These are phyloP conservation scores for Cymbopogon citratus DNA, from an alignment of 176 grass and related monocot genomes.

Conservation along the genomic window DNA sequence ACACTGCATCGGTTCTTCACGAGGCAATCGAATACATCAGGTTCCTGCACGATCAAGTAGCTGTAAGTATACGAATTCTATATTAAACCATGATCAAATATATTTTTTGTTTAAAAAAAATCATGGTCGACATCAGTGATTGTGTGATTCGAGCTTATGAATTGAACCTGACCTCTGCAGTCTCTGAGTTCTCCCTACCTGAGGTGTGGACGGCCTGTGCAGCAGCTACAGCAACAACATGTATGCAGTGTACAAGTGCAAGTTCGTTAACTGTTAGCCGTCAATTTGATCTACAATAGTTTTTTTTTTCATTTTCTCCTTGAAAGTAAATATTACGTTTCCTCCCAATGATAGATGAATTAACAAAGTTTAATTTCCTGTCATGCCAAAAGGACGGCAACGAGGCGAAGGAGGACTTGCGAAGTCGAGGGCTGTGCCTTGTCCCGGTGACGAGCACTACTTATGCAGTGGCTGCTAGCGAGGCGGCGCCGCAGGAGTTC, in stretches of 20 bases:
- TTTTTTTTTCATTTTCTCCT: not conserved
- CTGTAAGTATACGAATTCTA: conserved; percentile 42
- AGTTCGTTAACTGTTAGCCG: not conserved
- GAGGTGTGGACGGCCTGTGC: conserved; percentile 41
- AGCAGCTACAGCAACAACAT: conserved; percentile 46
- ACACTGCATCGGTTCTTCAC: conserved; percentile 97
- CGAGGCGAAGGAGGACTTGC: conserved; percentile 45
- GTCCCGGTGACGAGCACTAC: conserved; percentile 74
- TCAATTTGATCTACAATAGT: not conserved
- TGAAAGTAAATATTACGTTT: not conserved
- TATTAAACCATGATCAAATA: not conserved
- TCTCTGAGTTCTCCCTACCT: conserved; percentile 76
- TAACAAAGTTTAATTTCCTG: not conserved
- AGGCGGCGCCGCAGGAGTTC: conserved; percentile 50
- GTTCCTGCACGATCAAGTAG: conserved; percentile 85
- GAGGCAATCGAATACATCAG: conserved; percentile 94
- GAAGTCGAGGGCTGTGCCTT: conserved; percentile 71
- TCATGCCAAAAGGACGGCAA: not conserved
- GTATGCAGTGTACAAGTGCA: not conserved
- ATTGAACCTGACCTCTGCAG: conserved; percentile 18
- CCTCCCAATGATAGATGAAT: not conserved
- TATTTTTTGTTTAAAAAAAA: no score
- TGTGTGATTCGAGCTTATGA: not conserved
- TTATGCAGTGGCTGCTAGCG: conserved; percentile 47
- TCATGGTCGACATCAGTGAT: not conserved